Conservation (phyloP, 2,329 filamentous ascomycete species). For the Xylogone sp. region DNA sequence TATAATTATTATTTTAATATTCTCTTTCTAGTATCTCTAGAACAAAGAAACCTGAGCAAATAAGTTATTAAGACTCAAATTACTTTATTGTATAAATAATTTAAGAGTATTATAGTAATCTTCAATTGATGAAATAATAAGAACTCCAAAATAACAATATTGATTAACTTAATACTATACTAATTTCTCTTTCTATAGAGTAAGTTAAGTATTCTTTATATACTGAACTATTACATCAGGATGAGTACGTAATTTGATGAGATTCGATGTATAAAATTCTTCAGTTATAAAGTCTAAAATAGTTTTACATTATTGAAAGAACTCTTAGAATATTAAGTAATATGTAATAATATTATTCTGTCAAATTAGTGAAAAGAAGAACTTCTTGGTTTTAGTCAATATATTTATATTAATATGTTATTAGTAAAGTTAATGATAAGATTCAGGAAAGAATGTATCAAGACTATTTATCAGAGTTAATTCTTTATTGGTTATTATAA, state of each 20-base stretch:
- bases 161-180: neutral
- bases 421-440: neutral
- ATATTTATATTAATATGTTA: conserved; percentile 3
- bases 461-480: neutral
- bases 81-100: too few species aligned
- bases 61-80: too few species aligned
- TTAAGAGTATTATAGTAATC: neutral
- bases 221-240: neutral
- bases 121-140: neutral
- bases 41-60: neutral
- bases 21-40: neutral
- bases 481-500: too few species aligned
- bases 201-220: neutral
- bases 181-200: conserved; percentile 1
- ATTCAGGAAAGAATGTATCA: neutral
- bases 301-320: neutral
- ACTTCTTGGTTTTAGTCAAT: neutral
- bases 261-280: neutral
- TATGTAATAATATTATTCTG: neutral
- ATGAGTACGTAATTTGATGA: neutral
- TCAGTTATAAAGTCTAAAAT: neutral
- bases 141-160: neutral
- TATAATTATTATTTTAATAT: neutral
- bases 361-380: neutral
- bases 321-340: neutral